These are phyloP conservation scores for Claviceps paspali DNA, from an alignment of 2,329 filamentous ascomycete genomes.

Conservation along the genomic window DNA sequence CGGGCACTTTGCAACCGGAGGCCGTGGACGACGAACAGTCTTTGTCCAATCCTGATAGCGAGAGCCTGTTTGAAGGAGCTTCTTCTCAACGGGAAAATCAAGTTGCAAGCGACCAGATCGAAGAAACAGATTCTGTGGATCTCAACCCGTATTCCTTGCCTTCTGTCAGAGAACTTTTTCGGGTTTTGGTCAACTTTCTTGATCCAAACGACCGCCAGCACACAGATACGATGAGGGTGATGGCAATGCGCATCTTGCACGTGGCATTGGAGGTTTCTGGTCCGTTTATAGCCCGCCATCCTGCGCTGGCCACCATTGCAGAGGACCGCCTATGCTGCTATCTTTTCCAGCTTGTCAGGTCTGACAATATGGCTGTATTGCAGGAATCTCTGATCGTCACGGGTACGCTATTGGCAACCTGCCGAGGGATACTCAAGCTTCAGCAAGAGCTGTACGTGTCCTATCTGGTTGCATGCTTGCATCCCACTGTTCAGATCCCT, in stretches of 20 bases:
- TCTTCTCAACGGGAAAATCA: slow-evolving; percentile 2
- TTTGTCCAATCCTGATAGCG: slow-evolving; percentile 1
- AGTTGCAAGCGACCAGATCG: slow-evolving; percentile 17
- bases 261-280: slow-evolving; percentile 93
- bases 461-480: slow-evolving; percentile 84
- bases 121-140: slow-evolving; percentile 33
- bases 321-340: slow-evolving; percentile 89
- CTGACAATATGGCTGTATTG: slow-evolving; percentile 88
- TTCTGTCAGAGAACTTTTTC: slow-evolving; percentile 85
- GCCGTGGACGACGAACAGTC: not conserved
- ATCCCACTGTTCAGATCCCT: slow-evolving; percentile 88
- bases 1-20: slow-evolving; percentile 3
- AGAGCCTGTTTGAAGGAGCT: slow-evolving; percentile 1
- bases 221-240: slow-evolving; percentile 89
- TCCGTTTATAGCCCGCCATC: slow-evolving; percentile 85
- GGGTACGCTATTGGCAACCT: slow-evolving; percentile 80
- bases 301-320: slow-evolving; percentile 70
- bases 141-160: slow-evolving; percentile 85
- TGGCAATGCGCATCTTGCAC: slow-evolving; percentile 93
- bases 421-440: slow-evolving; percentile 76
- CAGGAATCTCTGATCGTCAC: slow-evolving; percentile 87
- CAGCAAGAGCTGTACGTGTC: slow-evolving; percentile 94
- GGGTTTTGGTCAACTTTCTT: slow-evolving; percentile 82
- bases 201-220: slow-evolving; percentile 88
- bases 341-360: slow-evolving; percentile 88